A percentile compares a stretch with the other conserved stretches of the same genome.
These are phyloP conservation scores for Mycena floridula DNA, from an alignment of 768 basidiomycete genomes.

Conservation along the genomic window DNA sequence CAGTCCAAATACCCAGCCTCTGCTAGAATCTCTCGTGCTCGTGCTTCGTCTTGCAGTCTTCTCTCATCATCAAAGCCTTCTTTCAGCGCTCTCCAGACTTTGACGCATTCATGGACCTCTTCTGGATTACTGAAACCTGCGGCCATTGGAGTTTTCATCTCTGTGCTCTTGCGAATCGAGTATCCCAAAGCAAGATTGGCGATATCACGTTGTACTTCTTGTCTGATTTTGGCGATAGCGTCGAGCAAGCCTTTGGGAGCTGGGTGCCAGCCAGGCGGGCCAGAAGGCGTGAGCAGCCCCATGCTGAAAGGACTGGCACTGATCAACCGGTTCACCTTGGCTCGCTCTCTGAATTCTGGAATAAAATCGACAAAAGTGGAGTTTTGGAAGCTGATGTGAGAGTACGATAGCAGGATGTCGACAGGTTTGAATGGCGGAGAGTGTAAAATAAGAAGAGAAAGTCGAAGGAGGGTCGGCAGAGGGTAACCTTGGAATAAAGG, in stretches of 20 bases:
- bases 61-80: conserved; percentile 24
- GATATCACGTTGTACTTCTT: conserved; percentile 40
- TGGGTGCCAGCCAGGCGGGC: conserved; percentile 70
- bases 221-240: conserved; percentile 28
- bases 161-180: conserved; percentile 44
- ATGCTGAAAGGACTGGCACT: conserved; percentile 82
- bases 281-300: conserved; percentile 59
- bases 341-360: conserved; percentile 51
- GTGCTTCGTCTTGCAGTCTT: conserved; percentile 39
- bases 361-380: conserved; percentile 50
- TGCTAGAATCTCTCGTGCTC: conserved; percentile 37
- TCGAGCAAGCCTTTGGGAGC: conserved; percentile 46
- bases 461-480: conserved; percentile 76
- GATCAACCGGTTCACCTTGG: conserved; percentile 60
- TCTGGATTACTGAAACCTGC: conserved; percentile 61
- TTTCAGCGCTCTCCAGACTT: conserved; percentile 59
- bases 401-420: conserved; percentile 77
- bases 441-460: conserved; percentile 68
- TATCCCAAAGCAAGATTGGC: conserved; percentile 71
- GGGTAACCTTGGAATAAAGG: conserved; percentile 54
- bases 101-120: conserved; percentile 73
- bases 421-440: conserved; percentile 63
- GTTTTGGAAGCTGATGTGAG: conserved; percentile 75
- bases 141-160: conserved; percentile 52
- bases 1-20: conserved; percentile 50